Evolutionary conservation across 2,329 filamentous ascomycete genomes (phyloP).

Genomic region (Pseudocercospora vitis): DNA sequence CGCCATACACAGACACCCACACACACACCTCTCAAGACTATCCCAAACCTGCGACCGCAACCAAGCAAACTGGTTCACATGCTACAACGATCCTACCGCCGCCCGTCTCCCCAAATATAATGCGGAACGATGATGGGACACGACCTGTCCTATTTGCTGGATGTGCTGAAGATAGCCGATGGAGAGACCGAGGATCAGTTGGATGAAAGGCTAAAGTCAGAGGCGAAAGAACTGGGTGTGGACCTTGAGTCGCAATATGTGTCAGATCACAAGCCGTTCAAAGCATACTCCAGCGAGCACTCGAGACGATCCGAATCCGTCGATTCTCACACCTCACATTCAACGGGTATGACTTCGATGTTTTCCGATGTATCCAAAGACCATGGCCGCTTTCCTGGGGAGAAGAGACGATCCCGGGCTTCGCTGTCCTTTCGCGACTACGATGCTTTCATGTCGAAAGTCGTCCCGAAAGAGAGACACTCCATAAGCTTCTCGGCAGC

Average conservation of each 20-base stretch:
- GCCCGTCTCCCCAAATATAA: conserved; percentile 12
- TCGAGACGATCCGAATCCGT: conserved; percentile 35
- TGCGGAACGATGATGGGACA: conserved; percentile 25
- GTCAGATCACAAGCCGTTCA: conserved; percentile 11
- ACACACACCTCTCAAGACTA: conserved; percentile 1
- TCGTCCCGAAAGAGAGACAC: conserved; percentile 27
- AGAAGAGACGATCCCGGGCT: conserved; percentile 23
- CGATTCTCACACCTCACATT: conserved; percentile 36
- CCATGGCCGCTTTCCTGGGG: conserved; percentile 14
- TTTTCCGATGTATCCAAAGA: conserved; percentile 37
- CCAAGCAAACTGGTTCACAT: conserved; percentile 5
- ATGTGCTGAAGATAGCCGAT: conserved; percentile 34
- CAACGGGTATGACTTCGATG: conserved; percentile 38
- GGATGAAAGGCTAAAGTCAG: conserved; percentile 29
- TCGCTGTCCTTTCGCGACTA: conserved; percentile 39
- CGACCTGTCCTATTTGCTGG: conserved; percentile 30
- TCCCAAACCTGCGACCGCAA: not conserved
- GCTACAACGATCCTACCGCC: not conserved
- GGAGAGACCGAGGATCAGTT: conserved; percentile 34
- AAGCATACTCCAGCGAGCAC: conserved; percentile 22
- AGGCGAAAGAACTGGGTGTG: conserved; percentile 35
- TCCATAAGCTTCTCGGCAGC: conserved; percentile 35
- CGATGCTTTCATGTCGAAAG: conserved; percentile 36
- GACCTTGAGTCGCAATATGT: conserved; percentile 16
- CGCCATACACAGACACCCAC: too few species aligned